Evolutionary conservation across 129 eudicot species (phyloP), one percentile per base, ranked within the genome.

Genomic region (Lonicera japonica): DNA sequence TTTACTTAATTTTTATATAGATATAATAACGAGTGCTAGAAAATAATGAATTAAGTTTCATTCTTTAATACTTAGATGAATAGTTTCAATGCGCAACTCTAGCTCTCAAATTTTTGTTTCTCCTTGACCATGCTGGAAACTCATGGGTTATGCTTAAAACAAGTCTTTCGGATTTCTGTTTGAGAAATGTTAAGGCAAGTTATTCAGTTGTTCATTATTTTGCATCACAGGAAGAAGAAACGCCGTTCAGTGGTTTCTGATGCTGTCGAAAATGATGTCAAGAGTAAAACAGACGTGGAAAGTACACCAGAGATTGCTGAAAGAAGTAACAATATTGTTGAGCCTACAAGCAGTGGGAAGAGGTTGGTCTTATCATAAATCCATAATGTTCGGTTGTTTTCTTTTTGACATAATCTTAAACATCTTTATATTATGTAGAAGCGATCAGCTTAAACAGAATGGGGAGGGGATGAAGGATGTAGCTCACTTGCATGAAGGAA

Each of bases 181-280:
- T 34, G 47, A 40, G 4, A 61, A 45, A 25, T 24, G 58, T 56
- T 63, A 63, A 29, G 25, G 13, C 64, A 21, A 61, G 11, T 64
- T 18, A 5, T n/a, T 69, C 64, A 64, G 20, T 25, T 68, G 66
- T 63, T 60, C 59, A 14, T 48, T 59, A 53, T 41, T 53, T 60
- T 73, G 46, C 14, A 43, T 57, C 22, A 61, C 38, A 88, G 89
- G 75, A 76, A 69, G 74, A 88, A 82, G 79, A 84, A 79, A 63
- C 86, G 67, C 22, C 69, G 80, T 43, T 34, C 50, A 21, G 69
- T 17, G 47, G 73, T 52, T 64, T 43, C 56, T 39, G 69, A 55
- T 67, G 56, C 16, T 66, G 47, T 59, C 66, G 73, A 71, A 51
- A 74, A 72, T 64, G 78, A 65, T 71, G 79, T 54, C 5, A 48